A percentile compares a stretch with the other conserved stretches of the same genome.
Evolutionary conservation across 2,329 filamentous ascomycete genomes (phyloP).

Genomic region (Rhynchosporium secalis): DNA sequence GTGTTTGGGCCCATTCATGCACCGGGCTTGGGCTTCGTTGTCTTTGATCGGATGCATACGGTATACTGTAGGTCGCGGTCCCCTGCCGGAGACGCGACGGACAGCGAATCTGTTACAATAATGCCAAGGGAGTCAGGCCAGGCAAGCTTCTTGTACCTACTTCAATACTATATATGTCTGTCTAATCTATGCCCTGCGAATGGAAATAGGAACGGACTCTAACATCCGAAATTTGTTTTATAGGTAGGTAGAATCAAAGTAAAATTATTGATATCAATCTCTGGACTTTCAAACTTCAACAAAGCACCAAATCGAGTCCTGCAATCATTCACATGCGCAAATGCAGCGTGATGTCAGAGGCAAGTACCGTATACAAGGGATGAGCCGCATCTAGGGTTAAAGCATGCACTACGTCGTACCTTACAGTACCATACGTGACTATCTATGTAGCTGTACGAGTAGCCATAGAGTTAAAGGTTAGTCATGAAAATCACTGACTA

Average conservation of each 20-base stretch:
- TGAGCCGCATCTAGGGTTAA: not conserved
- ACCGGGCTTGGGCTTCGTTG: not conserved
- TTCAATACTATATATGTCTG: no score
- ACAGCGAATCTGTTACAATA: not conserved
- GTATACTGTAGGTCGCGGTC: not conserved
- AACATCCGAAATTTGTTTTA: no score
- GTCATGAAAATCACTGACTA: no score
- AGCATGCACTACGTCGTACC: no score
- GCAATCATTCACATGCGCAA: not conserved
- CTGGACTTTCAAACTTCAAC: not conserved
- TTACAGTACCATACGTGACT: no score
- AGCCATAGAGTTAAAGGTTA: no score
- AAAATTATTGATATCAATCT: not conserved
- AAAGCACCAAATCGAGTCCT: not conserved
- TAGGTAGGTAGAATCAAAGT: not conserved
- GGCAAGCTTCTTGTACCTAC: no score
- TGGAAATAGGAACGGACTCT: no score
- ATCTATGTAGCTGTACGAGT: no score
- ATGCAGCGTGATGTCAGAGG: slow-evolving; percentile 5
- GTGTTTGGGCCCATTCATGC: slow-evolving; percentile 18
- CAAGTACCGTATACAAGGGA: not conserved
- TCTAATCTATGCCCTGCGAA: no score
- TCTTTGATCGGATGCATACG: not conserved
- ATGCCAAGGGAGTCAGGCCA: no score
- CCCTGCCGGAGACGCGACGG: not conserved